A percentile compares a stretch with the other conserved stretches of the same genome.
These are phyloP conservation scores for Leishmania gerbilli DNA, from an alignment of 208 protist species.

Conservation along the genomic window DNA sequence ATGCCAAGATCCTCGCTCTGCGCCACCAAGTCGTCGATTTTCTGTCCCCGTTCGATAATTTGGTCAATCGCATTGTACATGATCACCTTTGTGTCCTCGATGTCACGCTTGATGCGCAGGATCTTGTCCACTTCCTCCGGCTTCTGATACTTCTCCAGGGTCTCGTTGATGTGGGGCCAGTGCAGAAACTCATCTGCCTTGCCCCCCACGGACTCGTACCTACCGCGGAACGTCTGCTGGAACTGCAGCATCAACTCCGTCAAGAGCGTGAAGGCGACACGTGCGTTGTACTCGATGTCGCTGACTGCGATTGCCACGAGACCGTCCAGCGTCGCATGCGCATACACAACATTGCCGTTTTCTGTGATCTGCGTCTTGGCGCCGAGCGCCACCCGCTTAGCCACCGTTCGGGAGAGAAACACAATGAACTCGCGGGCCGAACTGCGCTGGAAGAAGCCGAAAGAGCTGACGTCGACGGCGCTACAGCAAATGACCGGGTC, in stretches of 20 bases:
- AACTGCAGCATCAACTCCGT: conserved; percentile 72
- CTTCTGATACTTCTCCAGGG: conserved; percentile 86
- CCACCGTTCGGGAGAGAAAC: conserved; percentile 85
- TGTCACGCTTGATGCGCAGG: conserved; percentile 84
- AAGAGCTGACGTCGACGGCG: conserved; percentile 86
- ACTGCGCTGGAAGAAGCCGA: conserved; percentile 89
- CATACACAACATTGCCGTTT: conserved; percentile 81
- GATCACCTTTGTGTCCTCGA: conserved; percentile 92
- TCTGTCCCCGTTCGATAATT: conserved; percentile 88
- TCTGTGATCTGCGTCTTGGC: conserved; percentile 83
- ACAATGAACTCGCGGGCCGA: conserved; percentile 84
- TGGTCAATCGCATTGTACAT: conserved; percentile 94
- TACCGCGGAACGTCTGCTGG: conserved; percentile 83
- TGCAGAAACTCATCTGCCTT: conserved; percentile 77
- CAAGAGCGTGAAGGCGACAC: conserved; percentile 89
- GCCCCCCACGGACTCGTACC: conserved; percentile 65
- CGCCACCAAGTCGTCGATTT: conserved; percentile 90
- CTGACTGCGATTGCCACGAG: conserved; percentile 79
- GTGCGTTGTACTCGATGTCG: conserved; percentile 86
- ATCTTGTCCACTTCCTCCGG: conserved; percentile 92
- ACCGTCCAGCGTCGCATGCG: conserved; percentile 69
- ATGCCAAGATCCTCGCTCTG: conserved; percentile 81
- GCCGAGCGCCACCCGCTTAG: conserved; percentile 66
- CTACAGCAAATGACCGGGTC: conserved; percentile 78
- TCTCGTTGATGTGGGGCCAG: conserved; percentile 78